Base-by-base conservation (phyloP, 805 yeast genomes). In the Blastobotrys mokoenaii region DNA sequence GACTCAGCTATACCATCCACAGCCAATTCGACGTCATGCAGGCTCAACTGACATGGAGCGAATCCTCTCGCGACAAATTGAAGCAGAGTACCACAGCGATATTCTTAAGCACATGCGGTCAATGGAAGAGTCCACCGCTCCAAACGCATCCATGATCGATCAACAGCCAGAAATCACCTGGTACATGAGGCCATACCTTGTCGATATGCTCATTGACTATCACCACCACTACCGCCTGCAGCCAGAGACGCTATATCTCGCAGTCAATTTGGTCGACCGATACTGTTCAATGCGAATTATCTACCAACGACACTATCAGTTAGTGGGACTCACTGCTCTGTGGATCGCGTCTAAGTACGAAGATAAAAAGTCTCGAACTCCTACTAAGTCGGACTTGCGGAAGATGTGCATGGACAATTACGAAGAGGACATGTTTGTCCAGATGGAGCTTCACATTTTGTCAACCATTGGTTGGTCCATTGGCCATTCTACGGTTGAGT, bases 241-340 rank as follows among this genome's bases (percentile, higher is more conserved):
- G 70, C 85, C 67, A 56, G 87, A 56, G 74, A 87, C 70, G 66
- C 80, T 70, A 70, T 86, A 58, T 70, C 79, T 70, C 67, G 78
- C 77, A 69, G 78, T 82, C 27, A 79, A 81, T 53, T 71, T 89
- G 41, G 82, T 89, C 49, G 98, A 90, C 63, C 76, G 97, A 51
- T 90, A 90, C 67, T 86, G 96, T 62, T 83, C 95, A 42, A 83
- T 81, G 57, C 73, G 97, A 55, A 79, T 88, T 5, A 95, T 89
- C 0, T 74, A 84, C 51, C 77, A 81, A 53, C 89, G 84, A 48
- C 97, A 89, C 65, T 80, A 86, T 49, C 96, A 89, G 64, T 72
- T 90, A 43, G 90, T 90, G 8, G 87, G 94, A 31, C 84, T 94
- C 51, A 88, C 96, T 3, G 86, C 96, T 49, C 68, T 90, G 25